Base-by-base conservation (phyloP, 2,329 filamentous ascomycete species). In the Massarina eburnea region DNA sequence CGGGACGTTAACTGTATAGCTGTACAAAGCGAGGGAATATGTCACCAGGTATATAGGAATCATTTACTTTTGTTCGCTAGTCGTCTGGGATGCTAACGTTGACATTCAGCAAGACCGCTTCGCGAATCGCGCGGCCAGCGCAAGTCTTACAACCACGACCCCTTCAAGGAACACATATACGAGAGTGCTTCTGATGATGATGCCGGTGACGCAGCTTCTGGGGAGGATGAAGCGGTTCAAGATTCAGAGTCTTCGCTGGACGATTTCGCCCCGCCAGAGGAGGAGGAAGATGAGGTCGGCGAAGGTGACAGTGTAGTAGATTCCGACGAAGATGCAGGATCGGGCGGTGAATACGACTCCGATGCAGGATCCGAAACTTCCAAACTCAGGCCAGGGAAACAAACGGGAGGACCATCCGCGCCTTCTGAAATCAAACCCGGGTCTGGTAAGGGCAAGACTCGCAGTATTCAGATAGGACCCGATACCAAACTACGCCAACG, bases 161-260 rank as follows among this genome's bases (percentile, higher is more conserved):
- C 35, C 6, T 42, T 45, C 19, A 17, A 14, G 40, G 39, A 27
- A 19, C 36, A 15, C 26, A 35, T 15, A 15, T 14, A 21, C 6
- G 54, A 58, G n/a, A 59, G 55, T 24, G 55, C 50, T 7, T 58
- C 55, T 12, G 54, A 58, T 8, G 57, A 58, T 17, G 59, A 59
- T 6, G 50, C 53, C 14, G 52, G 30, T 8, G 36, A 40, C 14
- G 51, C n/a, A 20, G 41, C 40, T 10, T 19, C 21, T 15, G 57
- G 57, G 26, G 49, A 46, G 3, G 51, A 57, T 5, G 44, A 38
- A 10, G 24, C 7, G 24, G 10, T 26, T 6, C 27, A 30, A 14
- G 27, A 30, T 30, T 30, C 27, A 19, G 45, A 58, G 18, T 55
- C 62, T 8, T 59, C 62, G 38, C 50, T 39, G 8, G 64, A 65